A percentile compares a stretch with the other conserved stretches of the same genome.
These are phyloP conservation scores for Alternaria sp. DNA, from an alignment of 2,329 filamentous ascomycete genomes.

Conservation along the genomic window DNA sequence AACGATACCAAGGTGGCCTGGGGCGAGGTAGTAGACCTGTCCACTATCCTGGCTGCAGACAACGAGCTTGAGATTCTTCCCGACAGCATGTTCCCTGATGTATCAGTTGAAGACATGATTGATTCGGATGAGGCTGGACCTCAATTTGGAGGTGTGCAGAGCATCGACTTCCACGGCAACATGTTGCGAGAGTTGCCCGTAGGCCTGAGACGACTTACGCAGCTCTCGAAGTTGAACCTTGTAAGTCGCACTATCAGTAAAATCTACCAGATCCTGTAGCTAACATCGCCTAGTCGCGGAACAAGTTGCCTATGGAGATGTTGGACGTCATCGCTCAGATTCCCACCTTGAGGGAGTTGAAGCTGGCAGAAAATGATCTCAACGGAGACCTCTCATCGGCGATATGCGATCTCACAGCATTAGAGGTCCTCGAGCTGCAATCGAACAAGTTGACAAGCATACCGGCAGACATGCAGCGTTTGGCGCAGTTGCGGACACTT, in stretches of 20 bases:
- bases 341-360: constrained; percentile 75
- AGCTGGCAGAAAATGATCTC: constrained; percentile 62
- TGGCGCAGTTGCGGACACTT: constrained; percentile 74
- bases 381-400: constrained; percentile 60
- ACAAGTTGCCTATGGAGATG: constrained; percentile 74
- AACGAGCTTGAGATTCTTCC: constrained; percentile 81
- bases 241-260: constrained; percentile 53
- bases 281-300: constrained; percentile 68
- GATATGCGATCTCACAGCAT: constrained; percentile 68
- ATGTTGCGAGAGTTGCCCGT: constrained; percentile 72
- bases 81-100: constrained; percentile 80
- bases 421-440: constrained; percentile 83
- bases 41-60: constrained; percentile 83
- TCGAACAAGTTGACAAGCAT: constrained; percentile 78
- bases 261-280: background rate
- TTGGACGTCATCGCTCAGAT: constrained; percentile 79
- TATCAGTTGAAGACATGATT: constrained; percentile 58
- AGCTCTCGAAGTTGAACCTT: constrained; percentile 82
- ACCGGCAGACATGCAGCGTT: constrained; percentile 69
- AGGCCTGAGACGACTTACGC: constrained; percentile 74
- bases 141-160: constrained; percentile 82
- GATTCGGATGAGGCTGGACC: constrained; percentile 70
- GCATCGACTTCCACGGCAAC: constrained; percentile 87
- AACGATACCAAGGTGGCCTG: constrained; percentile 72
- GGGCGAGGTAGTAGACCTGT: constrained; percentile 91